A percentile compares a stretch with the other conserved stretches of the same genome.
Evolutionary conservation across 202 grass and related monocot species (phyloP).

Genomic region (Bolboschoenoplectus hybrid): DNA sequence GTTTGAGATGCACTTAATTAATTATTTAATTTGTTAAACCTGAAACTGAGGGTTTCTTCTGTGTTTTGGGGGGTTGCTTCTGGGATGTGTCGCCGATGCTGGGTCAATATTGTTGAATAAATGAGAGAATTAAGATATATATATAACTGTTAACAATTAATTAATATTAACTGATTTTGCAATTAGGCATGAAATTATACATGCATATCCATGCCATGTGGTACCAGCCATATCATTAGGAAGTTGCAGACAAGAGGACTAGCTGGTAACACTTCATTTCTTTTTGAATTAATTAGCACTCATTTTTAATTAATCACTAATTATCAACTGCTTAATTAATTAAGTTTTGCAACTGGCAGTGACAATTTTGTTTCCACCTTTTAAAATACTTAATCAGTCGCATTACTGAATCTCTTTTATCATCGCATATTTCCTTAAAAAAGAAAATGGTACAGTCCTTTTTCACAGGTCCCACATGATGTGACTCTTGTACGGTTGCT

Average conservation of each 20-base stretch:
- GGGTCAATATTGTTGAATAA: no score
- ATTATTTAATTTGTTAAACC: neutral
- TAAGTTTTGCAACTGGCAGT: constrained; percentile 28
- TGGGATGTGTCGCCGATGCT: neutral
- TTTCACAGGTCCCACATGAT: constrained; percentile 30
- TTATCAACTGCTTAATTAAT: constrained; percentile 29
- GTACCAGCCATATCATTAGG: constrained; percentile 24
- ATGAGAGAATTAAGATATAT: no score
- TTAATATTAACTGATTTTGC: neutral
- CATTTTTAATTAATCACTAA: neutral
- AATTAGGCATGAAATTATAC: neutral
- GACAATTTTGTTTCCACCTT: constrained; percentile 15
- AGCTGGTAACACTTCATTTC: constrained; percentile 31
- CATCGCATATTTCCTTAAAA: constrained; percentile 25
- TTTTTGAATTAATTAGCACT: neutral
- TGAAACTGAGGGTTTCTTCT: neutral
- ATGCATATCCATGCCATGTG: constrained; percentile 2
- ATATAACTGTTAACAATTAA: neutral
- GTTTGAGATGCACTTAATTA: neutral
- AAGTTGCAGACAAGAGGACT: constrained; percentile 26
- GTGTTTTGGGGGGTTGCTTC: no score
- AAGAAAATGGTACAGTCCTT: constrained; percentile 28
- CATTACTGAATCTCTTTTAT: neutral
- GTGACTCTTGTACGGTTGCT: constrained; percentile 33
- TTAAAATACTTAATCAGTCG: constrained; percentile 33